Evolutionary conservation across 2,329 filamentous ascomycete genomes (phyloP).

Genomic region (Ceratocystis ficicola): DNA sequence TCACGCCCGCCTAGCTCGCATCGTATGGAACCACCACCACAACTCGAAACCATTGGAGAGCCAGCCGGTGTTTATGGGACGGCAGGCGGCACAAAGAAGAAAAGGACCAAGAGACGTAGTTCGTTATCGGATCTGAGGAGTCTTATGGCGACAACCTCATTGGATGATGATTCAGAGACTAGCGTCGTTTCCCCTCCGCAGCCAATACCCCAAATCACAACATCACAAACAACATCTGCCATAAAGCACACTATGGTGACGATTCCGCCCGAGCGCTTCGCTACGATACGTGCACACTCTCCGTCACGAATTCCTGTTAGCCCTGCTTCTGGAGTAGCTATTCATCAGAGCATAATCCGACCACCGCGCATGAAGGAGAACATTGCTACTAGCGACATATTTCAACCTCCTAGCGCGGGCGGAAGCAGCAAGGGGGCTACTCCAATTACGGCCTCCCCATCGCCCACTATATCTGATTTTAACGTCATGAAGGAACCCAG

Average conservation of each 20-base stretch:
- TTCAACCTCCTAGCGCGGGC: slow-evolving; percentile 21
- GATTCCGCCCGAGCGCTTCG: slow-evolving; percentile 21
- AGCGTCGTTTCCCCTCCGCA: slow-evolving; percentile 17
- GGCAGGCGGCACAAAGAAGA: slow-evolving; percentile 34
- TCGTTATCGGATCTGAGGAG: slow-evolving; percentile 76
- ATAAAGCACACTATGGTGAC: slow-evolving; percentile 22
- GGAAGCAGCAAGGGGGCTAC: background rate
- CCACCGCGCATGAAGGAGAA: slow-evolving; percentile 42
- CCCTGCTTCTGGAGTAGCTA: slow-evolving; percentile 30
- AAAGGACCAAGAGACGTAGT: slow-evolving; percentile 69
- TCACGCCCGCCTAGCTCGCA: slow-evolving; percentile 45
- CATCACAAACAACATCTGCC: slow-evolving; percentile 18
- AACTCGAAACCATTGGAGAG: slow-evolving; percentile 48
- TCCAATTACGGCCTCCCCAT: slow-evolving; percentile 21
- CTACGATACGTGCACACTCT: slow-evolving; percentile 28
- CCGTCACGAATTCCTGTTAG: slow-evolving; percentile 44
- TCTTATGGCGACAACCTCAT: slow-evolving; percentile 50
- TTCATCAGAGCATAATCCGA: slow-evolving; percentile 27
- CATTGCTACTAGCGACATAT: slow-evolving; percentile 26
- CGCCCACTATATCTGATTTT: slow-evolving; percentile 22
- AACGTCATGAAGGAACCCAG: slow-evolving; percentile 16
- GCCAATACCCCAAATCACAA: slow-evolving; percentile 18
- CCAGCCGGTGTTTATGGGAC: slow-evolving; percentile 35
- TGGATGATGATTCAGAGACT: slow-evolving; percentile 30
- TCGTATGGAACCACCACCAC: slow-evolving; percentile 37